Base-by-base conservation (phyloP, 176 grass and related monocot species). In the Neostapfia colusana region DNA sequence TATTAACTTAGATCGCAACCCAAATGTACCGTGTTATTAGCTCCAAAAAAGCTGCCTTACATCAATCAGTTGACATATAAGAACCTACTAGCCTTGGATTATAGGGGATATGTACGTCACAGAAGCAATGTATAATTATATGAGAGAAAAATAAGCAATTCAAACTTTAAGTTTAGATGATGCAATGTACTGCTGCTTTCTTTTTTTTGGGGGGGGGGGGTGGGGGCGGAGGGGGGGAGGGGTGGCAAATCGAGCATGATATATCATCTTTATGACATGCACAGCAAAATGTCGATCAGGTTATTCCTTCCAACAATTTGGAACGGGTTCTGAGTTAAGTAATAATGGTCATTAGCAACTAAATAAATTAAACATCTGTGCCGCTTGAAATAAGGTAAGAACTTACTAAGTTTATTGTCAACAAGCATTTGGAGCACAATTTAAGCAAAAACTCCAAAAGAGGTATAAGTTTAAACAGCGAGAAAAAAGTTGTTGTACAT, bases 401-500 rank as follows among this genome's bases (percentile, higher is more conserved):
- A 39, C 16, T 62, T 38, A 84, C 21, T 42, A 37, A 28, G 57
- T 81, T 46, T 45, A 64, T 77, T 53, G 48, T 67, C 23, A 18
- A 23, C 39, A 41, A 72, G 40, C 49, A 78, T 31, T 51, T 77
- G 48, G 63, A 73, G 18, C 21, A 87, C 31, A 73, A 57, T 28
- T 28, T 39, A 74, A 80, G 24, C 36, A 78, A 65, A 65, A 21
- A 21, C 21, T 26, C 23, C 55, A 15, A 72, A 75, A 75, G 35
- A 65, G 59, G 18, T 63, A 67, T 43, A 26, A 69, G 16, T 55
- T 75, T 65, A 63, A n/a, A 71, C 79, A 69, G 14, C 5, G 39
- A 77, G 65, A 67, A 75, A 61, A 35, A 34, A 42, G 35, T 81
- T 85, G 83, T 88, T 88, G 84, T 90, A 90, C 85, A 93, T 69